Evolutionary conservation across 1,284 basidiomycete species (phyloP), one percentile per base, ranked within the genome.

Genomic region (Quambalaria eucalypti): DNA sequence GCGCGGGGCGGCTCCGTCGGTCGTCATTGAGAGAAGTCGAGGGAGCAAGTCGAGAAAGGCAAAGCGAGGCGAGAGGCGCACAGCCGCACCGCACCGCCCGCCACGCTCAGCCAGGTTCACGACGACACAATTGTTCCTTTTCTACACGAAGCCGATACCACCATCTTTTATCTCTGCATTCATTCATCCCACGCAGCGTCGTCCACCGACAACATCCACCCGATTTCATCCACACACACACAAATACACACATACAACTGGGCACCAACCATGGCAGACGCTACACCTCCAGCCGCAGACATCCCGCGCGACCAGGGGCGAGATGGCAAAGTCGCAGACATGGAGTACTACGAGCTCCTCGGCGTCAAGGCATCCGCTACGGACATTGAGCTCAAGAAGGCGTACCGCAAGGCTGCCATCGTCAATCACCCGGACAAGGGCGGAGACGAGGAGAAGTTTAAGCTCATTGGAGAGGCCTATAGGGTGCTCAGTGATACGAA

Each of bases 341-440:
- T 74, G 71, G 73, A 74, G 50, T 75, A 74, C 64, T 75, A 75
- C 62, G 68, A 74, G 51, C 67, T 75, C n/a, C 69, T 75, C 42
- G 39, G 64, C 48, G 74, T 76, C 48, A 60, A 67, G 40, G 74
- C 69, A n/a, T 62, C 70, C 29, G 67, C 64, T 9, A 62, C 68
- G 16, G 88, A 89, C 64, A 84, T 84, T 3, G 84, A 87, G 57
- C 78, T 96, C 66, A 98, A 97, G 81, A 96, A 92, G 79, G 90
- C 89, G 1, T 97, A 97, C 78, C 82, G 93, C 62, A 95, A 88
- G 77, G 85, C 87, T 61, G 92, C 93, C 23, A 92, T 97, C 82
- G 88, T 88, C 81, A 90, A 90, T 56, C 68, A 80, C 73, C 64
- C 69, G 5, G 73, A 76, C 62, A 74, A 74, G 59, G 72, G 72